Conservation (phyloP, 768 basidiomycete species). For the Trametes cubensis region DNA sequence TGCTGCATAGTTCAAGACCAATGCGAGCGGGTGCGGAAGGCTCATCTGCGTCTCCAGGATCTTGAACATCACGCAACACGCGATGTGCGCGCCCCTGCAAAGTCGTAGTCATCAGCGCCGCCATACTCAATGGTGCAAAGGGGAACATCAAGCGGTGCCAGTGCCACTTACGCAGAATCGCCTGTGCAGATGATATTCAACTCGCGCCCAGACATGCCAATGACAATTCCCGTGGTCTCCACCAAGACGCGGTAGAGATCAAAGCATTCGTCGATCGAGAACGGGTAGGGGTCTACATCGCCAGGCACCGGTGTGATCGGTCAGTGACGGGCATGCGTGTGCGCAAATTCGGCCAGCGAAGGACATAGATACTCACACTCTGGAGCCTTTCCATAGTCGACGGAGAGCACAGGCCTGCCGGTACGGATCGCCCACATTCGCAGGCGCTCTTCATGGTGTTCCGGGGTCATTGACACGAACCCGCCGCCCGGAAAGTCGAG, state of each 20-base stretch:
- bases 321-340: not conserved
- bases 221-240: slow-evolving; percentile 73
- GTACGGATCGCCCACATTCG: slow-evolving; percentile 83
- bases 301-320: slow-evolving; percentile 15
- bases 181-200: slow-evolving; percentile 82
- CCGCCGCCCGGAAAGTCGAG: slow-evolving; percentile 96
- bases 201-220: slow-evolving; percentile 87
- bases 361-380: slow-evolving; percentile 68
- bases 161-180: slow-evolving; percentile 88
- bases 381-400: slow-evolving; percentile 96
- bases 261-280: slow-evolving; percentile 92
- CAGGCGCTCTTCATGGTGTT: slow-evolving; percentile 94
- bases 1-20: slow-evolving; percentile 89
- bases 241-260: slow-evolving; percentile 84
- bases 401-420: slow-evolving; percentile 75
- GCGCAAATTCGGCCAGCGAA: not conserved
- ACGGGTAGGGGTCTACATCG: slow-evolving; percentile 88
- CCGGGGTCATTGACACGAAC: slow-evolving; percentile 94
- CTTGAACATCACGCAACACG: slow-evolving; percentile 81
- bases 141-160: slow-evolving; percentile 25
- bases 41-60: slow-evolving; percentile 66
- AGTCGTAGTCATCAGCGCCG: slow-evolving; percentile 16
- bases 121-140: not conserved
- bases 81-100: slow-evolving; percentile 83
- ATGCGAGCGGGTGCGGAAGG: slow-evolving; percentile 74